Evolutionary conservation across 768 basidiomycete genomes (phyloP), one percentile per base, ranked within the genome.

Genomic region (Pleurotus cornucopiae): DNA sequence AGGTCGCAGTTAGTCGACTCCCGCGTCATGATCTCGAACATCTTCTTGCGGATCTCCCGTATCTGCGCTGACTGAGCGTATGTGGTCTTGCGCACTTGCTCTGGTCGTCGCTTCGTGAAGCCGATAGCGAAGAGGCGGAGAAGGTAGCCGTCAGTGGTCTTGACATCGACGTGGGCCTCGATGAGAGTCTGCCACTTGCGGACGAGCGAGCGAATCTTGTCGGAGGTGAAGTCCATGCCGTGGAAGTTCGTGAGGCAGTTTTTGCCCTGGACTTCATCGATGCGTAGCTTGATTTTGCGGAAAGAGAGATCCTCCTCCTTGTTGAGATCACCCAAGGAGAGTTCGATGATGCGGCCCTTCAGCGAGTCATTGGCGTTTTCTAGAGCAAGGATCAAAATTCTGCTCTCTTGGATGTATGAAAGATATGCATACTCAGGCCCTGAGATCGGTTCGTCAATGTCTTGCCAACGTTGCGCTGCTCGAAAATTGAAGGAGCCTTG

Each of bases 131-230:
- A 99, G 62, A 99, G 91, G 60, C 97, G 94, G 74, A 99, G 82
- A 71, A 98, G 91, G 84, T 99, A 99, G 48, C 97, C 97, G 73
- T 99, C 97, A 62, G 95, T 96, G 57, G 97, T 99, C 80, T 94
- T 94, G 66, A 99, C 94, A 69, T 99, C 97, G 71, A 98, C 91
- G 72, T 94, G 91, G 39, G 97, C 97, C 78, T 98, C 97, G 67
- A 99, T 95, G 69, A 98, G 89, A 16, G 96, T 86, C 77, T 98
- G 97, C 97, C 97, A 99, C 78, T 98, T 99, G 73, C 96, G 92
- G 66, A 99, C 97, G 69, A 99, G 94, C 49, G 97, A 98, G 56
- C 97, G 94, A 63, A 98, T 88, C 78, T 98, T 98, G 86, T 99
- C 97, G 57, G 96, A 97, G 60, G 97, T 98, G 80, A 99, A 98